Evolutionary conservation across 768 basidiomycete genomes (phyloP), one percentile per base, ranked within the genome.

Genomic region (Fomitopsis pulvina): DNA sequence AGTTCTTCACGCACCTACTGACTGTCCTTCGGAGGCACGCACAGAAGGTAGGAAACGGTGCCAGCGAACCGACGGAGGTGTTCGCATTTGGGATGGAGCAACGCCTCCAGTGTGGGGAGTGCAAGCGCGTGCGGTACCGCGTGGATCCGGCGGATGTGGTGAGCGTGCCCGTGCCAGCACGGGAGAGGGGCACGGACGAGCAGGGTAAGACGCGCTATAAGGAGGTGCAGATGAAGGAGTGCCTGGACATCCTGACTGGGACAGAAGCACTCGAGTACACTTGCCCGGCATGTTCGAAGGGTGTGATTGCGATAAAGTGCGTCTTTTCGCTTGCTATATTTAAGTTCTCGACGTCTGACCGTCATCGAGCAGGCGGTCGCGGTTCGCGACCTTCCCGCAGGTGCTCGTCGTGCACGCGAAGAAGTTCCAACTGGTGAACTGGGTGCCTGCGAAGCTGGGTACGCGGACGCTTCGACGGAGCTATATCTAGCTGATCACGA

Each of bases 391-490:
- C 1, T 91, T 95, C 74, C 96, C 96, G 0, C 78, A 92, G 10
- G 80, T 92, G 1, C 75, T 98, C 0, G 83, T 95, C 7, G 66
- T 99, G 1, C 94, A 96, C 55, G 85, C 92, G 38, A 90, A 88
- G 62, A 95, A 95, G 59, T 97, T 96, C 71, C 89, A 93, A 66
- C 77, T 95, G 3, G 85, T 92, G 37, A 92, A 92, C 57, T 98
- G 96, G 96, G 91, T 99, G 1, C 96, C 96, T 0, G 77, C 85
- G 2, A 99, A 99, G 68, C 75, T 98, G 25, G 91, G 92, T 92
- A 54, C 16, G 80, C 62, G 20, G 30, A 28, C 22, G 10, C 30
- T 29, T 46, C 9, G 30, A 28, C 30, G 6, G 25, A 38, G 21
- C 27, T 14, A 3, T 30, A 9, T 16, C 24, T 12, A 20, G 9